phyloP scores from a whole-genome alignment of 176 grass and related monocot species.

The bread wheat (Triticum aestivum) region DNA sequence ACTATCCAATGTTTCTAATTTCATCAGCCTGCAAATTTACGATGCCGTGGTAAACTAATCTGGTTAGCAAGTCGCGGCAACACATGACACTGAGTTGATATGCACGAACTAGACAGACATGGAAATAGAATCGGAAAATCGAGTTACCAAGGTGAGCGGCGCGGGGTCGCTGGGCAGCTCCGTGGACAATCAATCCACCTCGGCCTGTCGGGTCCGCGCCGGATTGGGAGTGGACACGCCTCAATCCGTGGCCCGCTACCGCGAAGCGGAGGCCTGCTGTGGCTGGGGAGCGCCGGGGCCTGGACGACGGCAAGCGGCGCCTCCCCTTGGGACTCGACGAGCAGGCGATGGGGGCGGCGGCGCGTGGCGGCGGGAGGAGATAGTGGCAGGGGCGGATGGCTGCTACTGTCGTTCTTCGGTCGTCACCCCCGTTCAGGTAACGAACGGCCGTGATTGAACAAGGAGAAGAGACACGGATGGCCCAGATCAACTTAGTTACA shows the following conservation, averaged over 20 bases:
- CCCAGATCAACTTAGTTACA: too few species aligned
- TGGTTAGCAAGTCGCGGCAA: neutral
- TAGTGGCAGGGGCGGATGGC: too few species aligned
- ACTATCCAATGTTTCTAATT: neutral
- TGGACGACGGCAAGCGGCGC: too few species aligned
- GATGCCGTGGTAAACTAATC: neutral
- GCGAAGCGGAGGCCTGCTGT: neutral
- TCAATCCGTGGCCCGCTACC: neutral
- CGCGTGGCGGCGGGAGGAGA: neutral
- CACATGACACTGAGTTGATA: neutral
- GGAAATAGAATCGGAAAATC: neutral
- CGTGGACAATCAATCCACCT: too few species aligned
- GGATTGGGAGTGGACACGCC: neutral
- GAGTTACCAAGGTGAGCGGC: neutral
- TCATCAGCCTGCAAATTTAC: neutral
- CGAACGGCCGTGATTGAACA: too few species aligned
- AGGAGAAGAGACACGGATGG: too few species aligned
- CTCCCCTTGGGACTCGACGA: neutral
- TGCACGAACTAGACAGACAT: neutral
- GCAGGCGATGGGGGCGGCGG: too few species aligned
- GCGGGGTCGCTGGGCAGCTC: too few species aligned
- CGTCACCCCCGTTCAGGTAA: too few species aligned
- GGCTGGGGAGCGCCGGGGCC: neutral
- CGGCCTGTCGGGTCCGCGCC: too few species aligned
- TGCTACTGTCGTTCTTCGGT: too few species aligned